phyloP scores from a whole-genome alignment of 257 asterid genomes.

The Knoxia roxburghii region DNA sequence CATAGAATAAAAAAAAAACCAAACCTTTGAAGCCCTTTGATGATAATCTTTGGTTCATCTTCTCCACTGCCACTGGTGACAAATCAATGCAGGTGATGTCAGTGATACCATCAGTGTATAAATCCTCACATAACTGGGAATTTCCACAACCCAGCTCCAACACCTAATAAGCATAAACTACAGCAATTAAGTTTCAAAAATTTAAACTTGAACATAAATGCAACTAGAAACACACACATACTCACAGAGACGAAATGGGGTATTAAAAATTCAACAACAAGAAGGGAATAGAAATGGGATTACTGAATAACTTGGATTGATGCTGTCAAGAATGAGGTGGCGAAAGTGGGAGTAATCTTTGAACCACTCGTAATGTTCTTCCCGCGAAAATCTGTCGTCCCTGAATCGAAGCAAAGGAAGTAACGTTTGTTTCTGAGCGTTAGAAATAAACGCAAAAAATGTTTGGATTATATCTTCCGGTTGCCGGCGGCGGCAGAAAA shows the following conservation, averaged over 20 bases:
- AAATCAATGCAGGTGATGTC: slow-evolving; percentile 86
- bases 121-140: slow-evolving; percentile 78
- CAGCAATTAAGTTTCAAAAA: not conserved
- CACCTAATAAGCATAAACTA: slow-evolving; percentile 38
- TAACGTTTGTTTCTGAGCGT: not conserved
- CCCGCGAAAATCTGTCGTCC: slow-evolving; percentile 79
- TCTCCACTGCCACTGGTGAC: slow-evolving; percentile 82
- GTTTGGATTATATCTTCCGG: not conserved
- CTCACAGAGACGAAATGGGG: not conserved
- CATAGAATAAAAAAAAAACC: not conserved
- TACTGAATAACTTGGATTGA: slow-evolving; percentile 61
- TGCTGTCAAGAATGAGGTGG: slow-evolving; percentile 58
- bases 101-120: slow-evolving; percentile 71
- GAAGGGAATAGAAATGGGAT: slow-evolving; percentile 8
- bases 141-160: slow-evolving; percentile 96
- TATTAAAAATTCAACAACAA: not conserved
- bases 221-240: not conserved
- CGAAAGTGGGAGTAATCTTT: slow-evolving; percentile 82
- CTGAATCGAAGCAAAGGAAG: slow-evolving; percentile 26
- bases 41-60: slow-evolving; percentile 64
- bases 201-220: not conserved
- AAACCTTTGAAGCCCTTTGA: slow-evolving; percentile 72
- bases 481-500: not conserved
- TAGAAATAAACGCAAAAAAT: not conserved
- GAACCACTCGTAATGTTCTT: slow-evolving; percentile 97